Evolutionary conservation across 352 stramenopile species (phyloP).

Genomic region (Peronospora belbahrii): DNA sequence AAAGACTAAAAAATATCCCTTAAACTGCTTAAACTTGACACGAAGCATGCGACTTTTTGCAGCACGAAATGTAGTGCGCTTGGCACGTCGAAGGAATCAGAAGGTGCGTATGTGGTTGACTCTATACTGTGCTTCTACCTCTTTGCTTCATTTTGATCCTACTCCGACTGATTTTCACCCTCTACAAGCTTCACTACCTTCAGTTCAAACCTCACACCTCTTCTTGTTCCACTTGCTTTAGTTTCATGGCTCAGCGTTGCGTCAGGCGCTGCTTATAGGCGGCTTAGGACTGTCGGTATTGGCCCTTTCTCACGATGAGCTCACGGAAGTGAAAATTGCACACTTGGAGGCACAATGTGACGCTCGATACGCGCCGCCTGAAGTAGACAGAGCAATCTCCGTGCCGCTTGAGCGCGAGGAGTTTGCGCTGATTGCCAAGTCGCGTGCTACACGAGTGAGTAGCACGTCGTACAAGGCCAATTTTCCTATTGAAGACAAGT

Average conservation of each 20-base stretch:
- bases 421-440: conserved; percentile 36
- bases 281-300: conserved; percentile 44
- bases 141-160: neutral
- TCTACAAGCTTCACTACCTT: conserved; percentile 3
- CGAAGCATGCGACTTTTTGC: conserved; percentile 27
- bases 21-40: neutral
- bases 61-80: conserved; percentile 22
- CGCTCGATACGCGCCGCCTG: conserved; percentile 38
- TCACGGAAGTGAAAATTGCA: conserved; percentile 6
- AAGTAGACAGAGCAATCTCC: conserved; percentile 37
- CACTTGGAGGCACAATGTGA: conserved; percentile 43
- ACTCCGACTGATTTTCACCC: neutral
- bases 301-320: conserved; percentile 29
- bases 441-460: conserved; percentile 39
- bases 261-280: conserved; percentile 42
- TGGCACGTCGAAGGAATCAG: conserved; percentile 19
- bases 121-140: neutral
- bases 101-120: conserved; percentile 19
- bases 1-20: too few relatives aligned
- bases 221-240: conserved; percentile 4
- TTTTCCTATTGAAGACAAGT: conserved; percentile 78
- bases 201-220: conserved; percentile 2
- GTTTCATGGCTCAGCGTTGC: conserved; percentile 24
- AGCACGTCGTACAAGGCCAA: conserved; percentile 63
- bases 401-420: conserved; percentile 50